phyloP scores from a whole-genome alignment of 2,329 filamentous ascomycete genomes.

The Fusarium nelsonii region DNA sequence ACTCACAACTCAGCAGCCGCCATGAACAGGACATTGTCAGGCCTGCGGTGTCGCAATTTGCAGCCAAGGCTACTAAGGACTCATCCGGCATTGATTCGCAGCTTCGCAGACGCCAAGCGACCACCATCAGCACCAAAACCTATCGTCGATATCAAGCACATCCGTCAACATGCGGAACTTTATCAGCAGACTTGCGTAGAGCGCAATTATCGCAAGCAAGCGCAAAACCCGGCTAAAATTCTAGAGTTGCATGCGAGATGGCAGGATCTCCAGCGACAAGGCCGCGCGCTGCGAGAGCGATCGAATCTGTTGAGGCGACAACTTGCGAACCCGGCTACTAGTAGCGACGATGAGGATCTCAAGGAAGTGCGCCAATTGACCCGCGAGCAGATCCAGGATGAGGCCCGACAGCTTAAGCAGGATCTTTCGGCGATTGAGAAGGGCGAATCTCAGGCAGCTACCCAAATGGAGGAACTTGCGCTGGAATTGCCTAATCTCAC shows the following conservation, averaged over 20 bases:
- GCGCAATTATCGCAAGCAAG: conserved; percentile 79
- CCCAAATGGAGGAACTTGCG: conserved; percentile 80
- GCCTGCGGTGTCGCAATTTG: conserved; percentile 45
- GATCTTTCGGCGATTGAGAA: conserved; percentile 71
- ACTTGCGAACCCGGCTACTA: conserved; percentile 65
- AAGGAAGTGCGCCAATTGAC: conserved; percentile 53
- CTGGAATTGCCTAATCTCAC: conserved; percentile 89
- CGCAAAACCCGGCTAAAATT: conserved; percentile 68
- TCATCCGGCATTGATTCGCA: conserved; percentile 29
- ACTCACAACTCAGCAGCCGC: conserved; percentile 35
- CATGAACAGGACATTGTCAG: conserved; percentile 51
- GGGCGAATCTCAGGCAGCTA: conserved; percentile 68
- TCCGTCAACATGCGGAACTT: conserved; percentile 84
- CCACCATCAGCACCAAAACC: conserved; percentile 83
- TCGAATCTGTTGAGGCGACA: conserved; percentile 72
- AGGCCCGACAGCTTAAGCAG: conserved; percentile 74
- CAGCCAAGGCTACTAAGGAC: conserved; percentile 22
- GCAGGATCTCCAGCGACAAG: conserved; percentile 70
- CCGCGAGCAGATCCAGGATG: conserved; percentile 68
- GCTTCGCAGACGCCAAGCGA: conserved; percentile 55
- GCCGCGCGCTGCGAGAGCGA: conserved; percentile 71
- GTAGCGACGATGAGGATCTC: conserved; percentile 58
- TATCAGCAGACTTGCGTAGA: conserved; percentile 86
- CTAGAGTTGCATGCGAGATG: conserved; percentile 67
- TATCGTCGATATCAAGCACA: conserved; percentile 86